A percentile compares a stretch with the other conserved stretches of the same genome.
These are phyloP conservation scores for Fraxinus ornus DNA, from an alignment of 305 asterid species.

Conservation along the genomic window DNA sequence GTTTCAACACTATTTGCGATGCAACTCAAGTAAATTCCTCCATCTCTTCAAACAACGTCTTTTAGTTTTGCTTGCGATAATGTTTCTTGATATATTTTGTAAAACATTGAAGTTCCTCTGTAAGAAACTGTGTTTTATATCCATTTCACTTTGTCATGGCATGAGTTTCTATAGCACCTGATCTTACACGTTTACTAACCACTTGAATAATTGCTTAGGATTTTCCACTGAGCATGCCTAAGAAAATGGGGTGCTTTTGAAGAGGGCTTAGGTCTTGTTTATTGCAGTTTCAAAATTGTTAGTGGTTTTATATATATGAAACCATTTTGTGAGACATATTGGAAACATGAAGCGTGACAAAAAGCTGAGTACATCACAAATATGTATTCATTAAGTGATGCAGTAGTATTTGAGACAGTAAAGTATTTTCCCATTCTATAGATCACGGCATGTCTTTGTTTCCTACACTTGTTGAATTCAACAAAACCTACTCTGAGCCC, in stretches of 20 bases:
- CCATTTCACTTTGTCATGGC: not conserved
- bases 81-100: not conserved
- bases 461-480: not conserved
- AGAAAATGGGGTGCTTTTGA: not conserved
- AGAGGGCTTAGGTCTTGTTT: not conserved
- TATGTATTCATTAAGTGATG: not conserved
- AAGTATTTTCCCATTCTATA: not conserved
- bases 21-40: constrained; percentile 58
- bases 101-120: not conserved
- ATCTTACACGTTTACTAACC: not conserved
- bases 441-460: not conserved
- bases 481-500: not conserved
- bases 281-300: not conserved
- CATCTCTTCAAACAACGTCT: not conserved
- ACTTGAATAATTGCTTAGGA: not conserved
- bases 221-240: not conserved
- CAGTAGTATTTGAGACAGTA: not conserved
- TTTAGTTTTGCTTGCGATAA: not conserved
- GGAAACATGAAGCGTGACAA: not conserved
- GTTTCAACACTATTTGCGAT: constrained; percentile 97
- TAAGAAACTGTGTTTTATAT: not conserved
- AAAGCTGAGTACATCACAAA: not conserved
- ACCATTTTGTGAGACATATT: not conserved
- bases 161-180: not conserved
- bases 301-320: not conserved